These are phyloP conservation scores for Thymus quinquecostatus DNA, from an alignment of 257 asterid species.

Conservation along the genomic window DNA sequence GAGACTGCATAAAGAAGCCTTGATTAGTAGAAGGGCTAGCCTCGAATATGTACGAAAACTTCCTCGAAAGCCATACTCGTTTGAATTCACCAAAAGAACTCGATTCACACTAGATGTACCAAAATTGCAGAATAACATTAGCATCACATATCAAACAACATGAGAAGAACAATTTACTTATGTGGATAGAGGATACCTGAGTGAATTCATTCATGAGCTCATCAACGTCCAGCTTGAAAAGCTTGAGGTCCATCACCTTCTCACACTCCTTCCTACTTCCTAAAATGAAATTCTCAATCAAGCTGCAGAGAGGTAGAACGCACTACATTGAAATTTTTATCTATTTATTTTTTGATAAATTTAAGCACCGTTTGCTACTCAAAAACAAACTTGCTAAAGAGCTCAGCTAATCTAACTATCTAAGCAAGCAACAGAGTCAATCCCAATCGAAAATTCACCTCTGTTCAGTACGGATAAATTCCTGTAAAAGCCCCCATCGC, in stretches of 20 bases:
- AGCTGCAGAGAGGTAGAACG: slow-evolving; percentile 16
- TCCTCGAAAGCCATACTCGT: slow-evolving; percentile 72
- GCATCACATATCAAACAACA: not conserved
- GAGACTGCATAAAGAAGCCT: slow-evolving; percentile 86
- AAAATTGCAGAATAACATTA: slow-evolving; percentile 10
- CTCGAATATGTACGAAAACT: slow-evolving; percentile 79
- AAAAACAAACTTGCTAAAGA: no score
- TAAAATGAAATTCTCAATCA: slow-evolving; percentile 17
- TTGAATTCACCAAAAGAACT: slow-evolving; percentile 68
- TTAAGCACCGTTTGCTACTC: no score
- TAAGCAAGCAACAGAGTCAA: no score
- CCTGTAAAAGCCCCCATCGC: no score
- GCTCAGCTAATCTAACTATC: no score
- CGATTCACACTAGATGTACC: slow-evolving; percentile 52
- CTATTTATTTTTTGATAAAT: no score
- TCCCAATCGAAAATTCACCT: no score
- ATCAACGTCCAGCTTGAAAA: slow-evolving; percentile 81
- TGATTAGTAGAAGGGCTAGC: slow-evolving; percentile 79
- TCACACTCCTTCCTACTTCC: slow-evolving; percentile 13
- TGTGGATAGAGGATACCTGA: slow-evolving; percentile 44
- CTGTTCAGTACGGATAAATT: no score
- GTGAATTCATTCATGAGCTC: slow-evolving; percentile 72
- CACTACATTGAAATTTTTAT: not conserved
- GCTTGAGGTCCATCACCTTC: slow-evolving; percentile 69
- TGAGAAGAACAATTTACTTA: not conserved